These are phyloP conservation scores for Ophiocordyceps camponoti-floridani DNA, from an alignment of 2,329 filamentous ascomycete species.

Conservation along the genomic window DNA sequence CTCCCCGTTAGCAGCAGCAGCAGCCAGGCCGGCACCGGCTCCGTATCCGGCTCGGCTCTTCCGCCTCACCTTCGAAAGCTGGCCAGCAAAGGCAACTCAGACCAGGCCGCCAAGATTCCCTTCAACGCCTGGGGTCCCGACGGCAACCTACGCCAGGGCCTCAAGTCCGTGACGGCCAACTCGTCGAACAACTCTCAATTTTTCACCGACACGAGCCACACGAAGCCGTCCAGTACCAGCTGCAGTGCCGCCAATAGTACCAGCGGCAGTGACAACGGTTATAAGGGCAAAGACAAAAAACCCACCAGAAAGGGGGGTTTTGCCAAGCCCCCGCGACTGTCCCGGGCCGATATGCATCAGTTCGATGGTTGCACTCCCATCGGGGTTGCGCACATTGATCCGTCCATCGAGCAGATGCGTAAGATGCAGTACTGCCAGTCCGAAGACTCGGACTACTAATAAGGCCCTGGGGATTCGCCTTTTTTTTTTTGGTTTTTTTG, in stretches of 20 bases:
- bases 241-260: neutral
- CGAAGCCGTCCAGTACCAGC: neutral
- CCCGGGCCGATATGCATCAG: neutral
- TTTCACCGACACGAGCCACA: neutral
- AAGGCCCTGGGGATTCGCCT: no score
- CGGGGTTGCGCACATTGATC: slow-evolving; percentile 2
- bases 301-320: slow-evolving; percentile 6
- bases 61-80: neutral
- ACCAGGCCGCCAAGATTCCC: slow-evolving; percentile 6
- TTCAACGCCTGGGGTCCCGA: slow-evolving; percentile 15
- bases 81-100: slow-evolving; percentile 6
- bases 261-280: neutral
- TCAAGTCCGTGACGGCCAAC: slow-evolving; percentile 8
- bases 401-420: slow-evolving; percentile 4
- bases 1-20: neutral
- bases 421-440: slow-evolving; percentile 7
- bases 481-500: no score
- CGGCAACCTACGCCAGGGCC: slow-evolving; percentile 6
- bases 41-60: neutral
- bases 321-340: slow-evolving; percentile 6
- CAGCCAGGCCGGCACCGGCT: neutral
- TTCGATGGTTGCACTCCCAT: neutral
- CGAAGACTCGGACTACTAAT: slow-evolving; percentile 7
- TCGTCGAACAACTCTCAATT: slow-evolving; percentile 2
- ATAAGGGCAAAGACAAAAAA: neutral